phyloP scores from a whole-genome alignment of 352 stramenopile species.

The Peronospora destructor region DNA sequence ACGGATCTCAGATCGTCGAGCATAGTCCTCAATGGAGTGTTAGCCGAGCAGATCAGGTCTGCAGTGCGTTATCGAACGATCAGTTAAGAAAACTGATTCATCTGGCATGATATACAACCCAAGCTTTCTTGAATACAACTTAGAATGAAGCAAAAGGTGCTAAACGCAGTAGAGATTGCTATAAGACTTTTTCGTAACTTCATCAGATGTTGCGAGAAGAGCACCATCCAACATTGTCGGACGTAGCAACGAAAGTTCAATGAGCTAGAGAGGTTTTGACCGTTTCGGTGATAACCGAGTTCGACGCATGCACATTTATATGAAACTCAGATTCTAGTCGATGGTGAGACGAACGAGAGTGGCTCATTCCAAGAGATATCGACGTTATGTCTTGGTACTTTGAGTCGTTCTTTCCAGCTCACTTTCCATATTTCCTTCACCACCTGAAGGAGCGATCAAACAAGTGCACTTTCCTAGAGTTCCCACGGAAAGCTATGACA shows the following conservation, averaged over 20 bases:
- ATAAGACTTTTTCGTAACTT: neutral
- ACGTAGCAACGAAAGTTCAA: conserved; percentile 17
- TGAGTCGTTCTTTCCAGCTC: neutral
- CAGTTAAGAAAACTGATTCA: no score
- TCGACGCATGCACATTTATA: neutral
- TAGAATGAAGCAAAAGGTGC: no score
- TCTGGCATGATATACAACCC: no score
- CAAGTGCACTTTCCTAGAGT: neutral
- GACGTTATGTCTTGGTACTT: neutral
- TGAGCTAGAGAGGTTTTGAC: neutral
- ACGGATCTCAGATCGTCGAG: no score
- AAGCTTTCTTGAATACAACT: no score
- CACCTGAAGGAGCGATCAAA: neutral
- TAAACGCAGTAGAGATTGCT: neutral
- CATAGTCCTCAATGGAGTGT: no score
- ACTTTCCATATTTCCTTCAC: conserved; percentile 22
- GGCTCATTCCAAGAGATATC: conserved; percentile 10
- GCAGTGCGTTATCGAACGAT: no score
- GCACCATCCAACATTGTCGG: conserved; percentile 23
- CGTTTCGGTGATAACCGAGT: conserved; percentile 13
- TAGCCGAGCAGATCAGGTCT: no score
- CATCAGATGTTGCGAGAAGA: conserved; percentile 23
- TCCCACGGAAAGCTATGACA: conserved; percentile 9
- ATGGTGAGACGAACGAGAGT: conserved; percentile 7
- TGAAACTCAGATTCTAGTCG: conserved; percentile 16